These are phyloP conservation scores for button mushroom (Agaricus bisporus) DNA, from an alignment of 768 basidiomycete genomes.

Conservation along the genomic window DNA sequence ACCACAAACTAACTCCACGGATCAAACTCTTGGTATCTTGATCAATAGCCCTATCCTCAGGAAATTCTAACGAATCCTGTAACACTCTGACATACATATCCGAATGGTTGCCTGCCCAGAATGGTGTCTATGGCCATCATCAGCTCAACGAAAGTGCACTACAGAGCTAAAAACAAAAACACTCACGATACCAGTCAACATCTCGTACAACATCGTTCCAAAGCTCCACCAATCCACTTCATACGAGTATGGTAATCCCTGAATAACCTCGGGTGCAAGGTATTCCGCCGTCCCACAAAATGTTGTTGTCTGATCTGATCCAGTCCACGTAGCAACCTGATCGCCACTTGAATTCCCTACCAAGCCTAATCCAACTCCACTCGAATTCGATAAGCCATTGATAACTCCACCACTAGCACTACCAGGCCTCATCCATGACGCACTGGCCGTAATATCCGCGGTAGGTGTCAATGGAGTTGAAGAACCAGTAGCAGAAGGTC, in stretches of 20 bases:
- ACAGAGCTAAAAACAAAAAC: conserved; percentile 9
- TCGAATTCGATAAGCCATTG: conserved; percentile 20
- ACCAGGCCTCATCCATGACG: conserved; percentile 59
- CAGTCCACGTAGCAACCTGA: conserved; percentile 35
- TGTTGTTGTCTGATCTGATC: conserved; percentile 65
- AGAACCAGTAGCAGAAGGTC: conserved; percentile 26
- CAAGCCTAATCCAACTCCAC: neutral
- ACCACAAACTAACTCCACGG: conserved; percentile 67
- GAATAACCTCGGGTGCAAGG: conserved; percentile 94
- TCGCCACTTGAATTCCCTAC: conserved; percentile 18
- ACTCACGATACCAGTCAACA: conserved; percentile 92
- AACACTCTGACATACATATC: conserved; percentile 94
- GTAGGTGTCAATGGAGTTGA: conserved; percentile 57
- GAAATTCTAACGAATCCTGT: conserved; percentile 86
- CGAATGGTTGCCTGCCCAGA: conserved; percentile 88
- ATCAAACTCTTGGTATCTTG: conserved; percentile 93
- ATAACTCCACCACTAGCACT: conserved; percentile 10
- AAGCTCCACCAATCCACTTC: conserved; percentile 99
- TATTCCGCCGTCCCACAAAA: conserved; percentile 98
- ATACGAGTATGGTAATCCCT: conserved; percentile 84
- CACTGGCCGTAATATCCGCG: conserved; percentile 48
- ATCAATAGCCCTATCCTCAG: conserved; percentile 88
- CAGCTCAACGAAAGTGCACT: neutral
- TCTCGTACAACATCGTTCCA: conserved; percentile 97
- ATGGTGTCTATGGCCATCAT: conserved; percentile 60